Conservation (phyloP, 169 alveolate species). For the Eimeria tenella region DNA sequence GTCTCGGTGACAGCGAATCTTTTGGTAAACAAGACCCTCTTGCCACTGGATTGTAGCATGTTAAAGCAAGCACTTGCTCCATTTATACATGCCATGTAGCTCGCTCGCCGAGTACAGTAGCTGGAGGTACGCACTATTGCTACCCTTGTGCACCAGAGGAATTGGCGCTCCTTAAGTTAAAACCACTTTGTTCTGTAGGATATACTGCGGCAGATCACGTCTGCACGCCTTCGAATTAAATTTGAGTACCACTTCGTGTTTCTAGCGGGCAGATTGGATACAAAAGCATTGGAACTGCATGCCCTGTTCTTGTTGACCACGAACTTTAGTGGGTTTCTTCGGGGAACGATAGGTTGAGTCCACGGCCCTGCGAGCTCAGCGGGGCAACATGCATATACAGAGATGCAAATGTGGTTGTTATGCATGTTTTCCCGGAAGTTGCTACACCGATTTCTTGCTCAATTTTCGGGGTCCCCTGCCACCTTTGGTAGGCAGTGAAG, state of each 20-base stretch:
- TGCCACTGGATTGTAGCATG: not conserved
- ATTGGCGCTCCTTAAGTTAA: not conserved
- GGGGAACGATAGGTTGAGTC: no score
- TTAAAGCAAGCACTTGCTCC: not conserved
- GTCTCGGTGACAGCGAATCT: not conserved
- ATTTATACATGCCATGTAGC: not conserved
- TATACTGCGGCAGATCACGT: not conserved
- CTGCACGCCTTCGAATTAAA: not conserved
- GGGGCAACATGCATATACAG: no score
- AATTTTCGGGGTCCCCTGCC: no score
- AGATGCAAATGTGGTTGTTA: no score
- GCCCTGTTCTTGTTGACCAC: constrained; percentile 7
- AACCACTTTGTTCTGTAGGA: not conserved
- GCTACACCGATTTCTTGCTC: no score
- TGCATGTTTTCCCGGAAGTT: no score
- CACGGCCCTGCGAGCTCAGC: no score
- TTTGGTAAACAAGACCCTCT: constrained; percentile 10
- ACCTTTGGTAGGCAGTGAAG: no score
- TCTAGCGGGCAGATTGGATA: not conserved
- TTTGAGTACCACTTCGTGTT: not conserved
- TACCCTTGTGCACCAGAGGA: not conserved
- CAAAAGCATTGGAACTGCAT: not conserved
- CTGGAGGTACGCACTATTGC: not conserved
- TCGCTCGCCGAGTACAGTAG: not conserved
- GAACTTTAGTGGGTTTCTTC: not conserved